Evolutionary conservation across 2,329 filamentous ascomycete genomes (phyloP).

Genomic region (Rutstroemia sp.): DNA sequence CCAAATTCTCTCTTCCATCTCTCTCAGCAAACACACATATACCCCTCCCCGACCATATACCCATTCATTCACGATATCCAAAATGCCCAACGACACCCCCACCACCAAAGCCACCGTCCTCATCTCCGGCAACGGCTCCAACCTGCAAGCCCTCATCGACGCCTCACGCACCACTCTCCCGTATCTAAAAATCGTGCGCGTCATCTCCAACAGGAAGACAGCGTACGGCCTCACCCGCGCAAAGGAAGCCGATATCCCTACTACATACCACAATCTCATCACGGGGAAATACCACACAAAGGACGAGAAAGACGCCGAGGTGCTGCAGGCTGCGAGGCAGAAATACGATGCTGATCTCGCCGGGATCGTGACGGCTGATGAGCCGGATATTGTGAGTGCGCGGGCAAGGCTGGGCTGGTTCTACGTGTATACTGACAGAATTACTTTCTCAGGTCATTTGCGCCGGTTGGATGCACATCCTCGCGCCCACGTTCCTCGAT

Average conservation of each 20-base stretch:
- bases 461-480: slow-evolving; percentile 64
- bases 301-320: slow-evolving; percentile 35
- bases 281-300: slow-evolving; percentile 36
- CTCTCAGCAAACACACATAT: too few relatives aligned
- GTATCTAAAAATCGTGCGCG: slow-evolving; percentile 45
- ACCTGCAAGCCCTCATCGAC: slow-evolving; percentile 59
- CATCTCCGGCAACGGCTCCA: slow-evolving; percentile 62
- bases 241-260: slow-evolving; percentile 49
- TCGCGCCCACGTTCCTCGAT: slow-evolving; percentile 53
- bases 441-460: slow-evolving; percentile 44
- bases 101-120: slow-evolving; percentile 46
- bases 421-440: background rate
- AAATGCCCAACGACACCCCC: slow-evolving; percentile 4
- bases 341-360: slow-evolving; percentile 63
- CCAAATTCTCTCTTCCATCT: too few relatives aligned
- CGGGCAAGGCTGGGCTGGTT: too few relatives aligned
- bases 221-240: slow-evolving; percentile 60
- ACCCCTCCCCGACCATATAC: too few relatives aligned
- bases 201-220: slow-evolving; percentile 59
- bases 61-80: too few relatives aligned
- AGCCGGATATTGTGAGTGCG: slow-evolving; percentile 40
- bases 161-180: slow-evolving; percentile 37
- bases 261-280: slow-evolving; percentile 58
- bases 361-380: slow-evolving; percentile 42
- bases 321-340: slow-evolving; percentile 42